Base-by-base conservation (phyloP, 2,329 filamentous ascomycete genomes). In the Exophiala calicioides region DNA sequence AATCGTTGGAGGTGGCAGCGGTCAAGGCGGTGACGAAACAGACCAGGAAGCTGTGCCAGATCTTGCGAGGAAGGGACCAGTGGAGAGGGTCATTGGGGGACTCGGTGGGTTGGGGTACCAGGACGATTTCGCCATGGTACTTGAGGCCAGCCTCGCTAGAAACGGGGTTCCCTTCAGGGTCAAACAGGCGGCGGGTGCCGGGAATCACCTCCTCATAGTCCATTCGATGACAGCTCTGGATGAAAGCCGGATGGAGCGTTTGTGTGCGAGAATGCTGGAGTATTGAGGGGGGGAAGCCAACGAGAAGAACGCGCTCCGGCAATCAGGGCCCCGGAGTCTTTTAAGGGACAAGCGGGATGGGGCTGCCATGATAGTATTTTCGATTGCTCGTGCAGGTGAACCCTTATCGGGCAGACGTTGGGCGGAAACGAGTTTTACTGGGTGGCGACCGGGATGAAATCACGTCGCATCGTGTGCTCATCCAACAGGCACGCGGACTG, bases 1-100 rank as follows among this genome's bases (percentile, higher is more conserved):
- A 76, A 56, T 78, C 73, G 46, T 80, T 81, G 8, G 77, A 74
- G 0, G 75, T 79, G 3, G 77, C 78, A 0, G 78, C 77, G 1
- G 77, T 80, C 38, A 81, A 58, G 1, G 70, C 77, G 3, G 77
- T 76, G 36, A 79, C 72, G 56, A 75, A 77, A 42, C 75, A 72
- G 21, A 79, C 72, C 4, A 81, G 63, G 4, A 68, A 62, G 4
- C 74, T 73, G 60, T 77, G 73, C 73, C 73, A 78, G 26, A 69
- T 67, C 58, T 76, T 76, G 55, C 75, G 70, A 39, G 63, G 55
- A 39, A 64, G 55, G 29, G 69, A 67, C 76, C 76, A 79, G 56
- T 76, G 75, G 48, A 79, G 64, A 15, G 76, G 76, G 56, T 79
- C 76, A 52, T 78, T 73, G 20, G 74, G 73, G 7, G 72, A 75